Conservation (phyloP, 108 stramenopile species). For the Discostella pseudostelligera region DNA sequence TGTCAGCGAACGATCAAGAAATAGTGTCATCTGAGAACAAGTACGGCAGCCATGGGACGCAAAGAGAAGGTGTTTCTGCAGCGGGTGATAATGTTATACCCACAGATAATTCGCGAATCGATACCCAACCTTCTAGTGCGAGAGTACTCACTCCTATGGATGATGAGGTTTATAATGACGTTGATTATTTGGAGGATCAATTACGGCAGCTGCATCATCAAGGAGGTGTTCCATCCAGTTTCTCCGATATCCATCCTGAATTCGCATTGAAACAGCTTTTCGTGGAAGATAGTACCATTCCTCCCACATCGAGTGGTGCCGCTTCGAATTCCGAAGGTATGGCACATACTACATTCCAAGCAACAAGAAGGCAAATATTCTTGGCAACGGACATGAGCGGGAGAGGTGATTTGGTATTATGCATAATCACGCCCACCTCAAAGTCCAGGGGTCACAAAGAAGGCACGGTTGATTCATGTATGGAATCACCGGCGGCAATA, state of each 20-base stretch:
- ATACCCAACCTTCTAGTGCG: not conserved
- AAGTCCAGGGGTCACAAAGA: slow-evolving; percentile 29
- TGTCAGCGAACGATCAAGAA: too few species aligned
- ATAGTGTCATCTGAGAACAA: too few species aligned
- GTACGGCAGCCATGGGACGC: too few species aligned
- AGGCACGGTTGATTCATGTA: not conserved
- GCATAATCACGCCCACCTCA: slow-evolving; percentile 29
- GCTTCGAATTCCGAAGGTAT: not conserved
- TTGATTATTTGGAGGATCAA: not conserved
- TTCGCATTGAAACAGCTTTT: slow-evolving; percentile 30
- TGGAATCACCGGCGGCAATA: slow-evolving; percentile 2
- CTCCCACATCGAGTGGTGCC: not conserved
- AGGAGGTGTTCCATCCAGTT: slow-evolving; percentile 15
- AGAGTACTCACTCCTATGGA: slow-evolving; percentile 3
- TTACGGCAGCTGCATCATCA: not conserved
- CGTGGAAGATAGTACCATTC: slow-evolving; percentile 13
- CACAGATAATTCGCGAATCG: too few species aligned
- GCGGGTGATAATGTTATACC: too few species aligned
- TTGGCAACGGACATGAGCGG: slow-evolving; percentile 38
- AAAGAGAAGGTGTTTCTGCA: too few species aligned
- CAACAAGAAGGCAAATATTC: slow-evolving; percentile 20
- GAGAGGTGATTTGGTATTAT: slow-evolving; percentile 40
- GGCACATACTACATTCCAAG: not conserved
- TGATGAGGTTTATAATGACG: not conserved
- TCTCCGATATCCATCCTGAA: slow-evolving; percentile 45